phyloP scores from a whole-genome alignment of 768 basidiomycete genomes.

The Fomitopsis serialis region DNA sequence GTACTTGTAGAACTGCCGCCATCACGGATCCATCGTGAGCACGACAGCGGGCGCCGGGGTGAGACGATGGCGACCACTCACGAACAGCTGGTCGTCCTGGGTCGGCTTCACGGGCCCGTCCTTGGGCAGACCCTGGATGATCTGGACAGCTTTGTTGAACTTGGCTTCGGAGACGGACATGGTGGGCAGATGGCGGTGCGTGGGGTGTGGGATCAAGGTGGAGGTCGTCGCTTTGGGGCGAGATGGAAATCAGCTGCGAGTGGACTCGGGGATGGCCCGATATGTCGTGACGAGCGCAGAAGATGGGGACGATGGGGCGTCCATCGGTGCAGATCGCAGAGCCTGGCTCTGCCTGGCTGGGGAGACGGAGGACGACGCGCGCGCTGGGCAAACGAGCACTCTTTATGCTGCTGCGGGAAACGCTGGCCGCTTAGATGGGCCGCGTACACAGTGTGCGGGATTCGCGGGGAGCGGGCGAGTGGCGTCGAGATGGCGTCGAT shows the following conservation, averaged over 20 bases:
- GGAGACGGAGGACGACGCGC: background rate
- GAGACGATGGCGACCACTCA: constrained; percentile 33
- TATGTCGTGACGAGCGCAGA: background rate
- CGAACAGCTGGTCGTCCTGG: constrained; percentile 72
- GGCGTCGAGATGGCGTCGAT: background rate
- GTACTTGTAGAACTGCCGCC: constrained; percentile 79
- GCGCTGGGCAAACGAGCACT: background rate
- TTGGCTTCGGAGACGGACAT: constrained; percentile 36
- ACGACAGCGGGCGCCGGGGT: constrained; percentile 6
- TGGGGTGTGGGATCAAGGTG: background rate
- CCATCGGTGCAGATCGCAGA: background rate
- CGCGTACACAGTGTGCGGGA: background rate
- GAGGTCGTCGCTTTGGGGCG: background rate
- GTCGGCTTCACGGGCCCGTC: constrained; percentile 75
- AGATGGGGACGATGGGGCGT: background rate
- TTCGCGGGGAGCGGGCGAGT: no score
- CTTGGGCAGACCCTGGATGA: constrained; percentile 66
- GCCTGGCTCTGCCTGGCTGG: background rate
- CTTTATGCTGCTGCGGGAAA: background rate
- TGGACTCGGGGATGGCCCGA: background rate
- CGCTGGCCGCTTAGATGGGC: background rate
- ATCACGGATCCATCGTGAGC: background rate
- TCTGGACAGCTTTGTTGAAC: constrained; percentile 71
- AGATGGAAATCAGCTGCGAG: background rate
- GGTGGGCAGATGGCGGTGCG: background rate